phyloP scores from a whole-genome alignment of 2,329 filamentous ascomycete genomes.

The Phaeomoniella chlamydospora region DNA sequence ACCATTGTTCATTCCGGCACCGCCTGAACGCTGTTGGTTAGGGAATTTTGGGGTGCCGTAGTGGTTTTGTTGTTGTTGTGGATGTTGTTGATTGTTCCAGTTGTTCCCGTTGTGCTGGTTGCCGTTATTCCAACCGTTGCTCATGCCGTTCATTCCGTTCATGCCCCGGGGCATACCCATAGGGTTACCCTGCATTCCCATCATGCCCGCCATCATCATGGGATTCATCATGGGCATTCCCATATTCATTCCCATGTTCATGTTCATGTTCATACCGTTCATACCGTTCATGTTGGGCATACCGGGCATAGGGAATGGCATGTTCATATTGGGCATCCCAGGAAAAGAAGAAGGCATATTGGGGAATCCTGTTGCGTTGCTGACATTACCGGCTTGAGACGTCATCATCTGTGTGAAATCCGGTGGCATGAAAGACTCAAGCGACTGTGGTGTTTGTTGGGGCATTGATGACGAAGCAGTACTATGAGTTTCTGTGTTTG shows the following conservation, averaged over 20 bases:
- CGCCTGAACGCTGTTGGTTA: constrained; percentile 4
- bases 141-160: constrained; percentile 14
- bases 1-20: constrained; percentile 8
- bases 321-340: constrained; percentile 4
- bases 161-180: constrained; percentile 17
- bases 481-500: neutral
- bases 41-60: constrained; percentile 9
- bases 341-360: constrained; percentile 3
- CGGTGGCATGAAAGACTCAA: constrained; percentile 1
- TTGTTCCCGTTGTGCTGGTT: constrained; percentile 5
- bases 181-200: constrained; percentile 5
- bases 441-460: constrained; percentile 2
- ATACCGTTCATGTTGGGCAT: constrained; percentile 4
- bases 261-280: constrained; percentile 6
- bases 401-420: constrained; percentile 21
- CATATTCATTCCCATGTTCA: constrained; percentile 10
- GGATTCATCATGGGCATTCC: constrained; percentile 25
- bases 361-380: constrained; percentile 11
- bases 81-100: constrained; percentile 7
- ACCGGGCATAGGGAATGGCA: constrained; percentile 3
- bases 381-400: constrained; percentile 8
- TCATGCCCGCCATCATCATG: constrained; percentile 27
- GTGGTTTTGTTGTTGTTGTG: constrained; percentile 16
- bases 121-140: constrained; percentile 4
- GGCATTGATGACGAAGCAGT: constrained; percentile 1